Percentiles rank a stretch among this genome's conserved stretches.
Conservation (phyloP, 371 early-diverging fungal genomes). For the Funneliformis caledonium region DNA sequence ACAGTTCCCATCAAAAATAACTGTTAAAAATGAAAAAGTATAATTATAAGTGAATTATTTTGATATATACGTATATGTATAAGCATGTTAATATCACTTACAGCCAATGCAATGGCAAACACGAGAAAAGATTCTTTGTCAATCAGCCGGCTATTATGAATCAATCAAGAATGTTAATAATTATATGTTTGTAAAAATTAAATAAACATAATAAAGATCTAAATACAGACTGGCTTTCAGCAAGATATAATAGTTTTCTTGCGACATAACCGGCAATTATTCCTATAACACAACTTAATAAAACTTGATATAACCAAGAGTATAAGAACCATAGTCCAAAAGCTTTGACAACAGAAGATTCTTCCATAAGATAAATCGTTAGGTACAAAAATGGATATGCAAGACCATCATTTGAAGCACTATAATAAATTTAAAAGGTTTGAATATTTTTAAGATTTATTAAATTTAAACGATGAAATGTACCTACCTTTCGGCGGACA, state of each 20-base stretch:
- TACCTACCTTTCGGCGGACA: slow-evolving; percentile 77
- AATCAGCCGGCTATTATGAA: slow-evolving; percentile 50
- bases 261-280: slow-evolving; percentile 72
- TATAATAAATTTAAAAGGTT: slow-evolving; percentile 34
- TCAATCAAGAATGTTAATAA: not conserved
- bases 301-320: slow-evolving; percentile 78
- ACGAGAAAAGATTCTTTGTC: slow-evolving; percentile 90
- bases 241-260: slow-evolving; percentile 69
- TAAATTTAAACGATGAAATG: too few relatives aligned
- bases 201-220: not conserved
- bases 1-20: slow-evolving; percentile 80
- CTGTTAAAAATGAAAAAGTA: slow-evolving; percentile 39
- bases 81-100: slow-evolving; percentile 48
- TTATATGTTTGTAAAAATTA: not conserved
- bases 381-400: not conserved
- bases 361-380: slow-evolving; percentile 59
- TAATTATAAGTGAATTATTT: not conserved
- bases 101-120: slow-evolving; percentile 84
- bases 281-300: slow-evolving; percentile 78
- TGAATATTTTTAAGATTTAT: too few relatives aligned
- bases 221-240: slow-evolving; percentile 57
- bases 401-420: slow-evolving; percentile 77
- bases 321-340: slow-evolving; percentile 74
- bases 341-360: slow-evolving; percentile 59
- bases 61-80: too few relatives aligned